These are phyloP conservation scores for Cyanodermella asteris DNA, from an alignment of 2,329 filamentous ascomycete species.

Conservation along the genomic window DNA sequence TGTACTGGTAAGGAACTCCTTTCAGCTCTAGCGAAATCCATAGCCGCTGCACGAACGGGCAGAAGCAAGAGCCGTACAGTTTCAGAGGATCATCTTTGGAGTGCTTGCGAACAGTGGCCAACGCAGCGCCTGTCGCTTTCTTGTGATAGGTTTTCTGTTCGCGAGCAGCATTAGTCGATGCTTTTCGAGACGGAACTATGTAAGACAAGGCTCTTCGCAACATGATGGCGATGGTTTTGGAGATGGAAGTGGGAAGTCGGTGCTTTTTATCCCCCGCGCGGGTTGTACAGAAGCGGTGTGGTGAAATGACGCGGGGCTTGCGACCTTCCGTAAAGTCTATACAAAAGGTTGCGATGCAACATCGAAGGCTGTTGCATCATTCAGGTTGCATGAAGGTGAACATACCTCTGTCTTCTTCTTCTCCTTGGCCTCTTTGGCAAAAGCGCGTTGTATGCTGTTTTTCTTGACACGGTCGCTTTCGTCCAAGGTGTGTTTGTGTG, in stretches of 20 bases:
- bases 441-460: conserved; percentile 48
- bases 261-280: no score
- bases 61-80: conserved; percentile 66
- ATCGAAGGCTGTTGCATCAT: no score
- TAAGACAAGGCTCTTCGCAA: no score
- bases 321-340: no score
- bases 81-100: conserved; percentile 49
- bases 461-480: conserved; percentile 65
- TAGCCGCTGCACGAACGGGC: conserved; percentile 67
- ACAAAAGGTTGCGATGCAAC: no score
- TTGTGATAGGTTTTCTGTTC: conserved; percentile 47
- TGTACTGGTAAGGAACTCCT: conserved; percentile 59
- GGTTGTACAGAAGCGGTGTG: no score
- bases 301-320: no score
- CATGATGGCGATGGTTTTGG: no score
- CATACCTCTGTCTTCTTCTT: conserved; percentile 37
- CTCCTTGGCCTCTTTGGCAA: conserved; percentile 43
- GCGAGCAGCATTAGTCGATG: conserved; percentile 25
- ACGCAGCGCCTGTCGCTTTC: conserved; percentile 49
- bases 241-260: no score
- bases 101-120: conserved; percentile 47
- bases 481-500: conserved; percentile 52
- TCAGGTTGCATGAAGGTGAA: no score
- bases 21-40: conserved; percentile 79
- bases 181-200: conserved; percentile 10